Evolutionary conservation across 768 basidiomycete genomes (phyloP).

Genomic region (Lactarius tabidus): DNA sequence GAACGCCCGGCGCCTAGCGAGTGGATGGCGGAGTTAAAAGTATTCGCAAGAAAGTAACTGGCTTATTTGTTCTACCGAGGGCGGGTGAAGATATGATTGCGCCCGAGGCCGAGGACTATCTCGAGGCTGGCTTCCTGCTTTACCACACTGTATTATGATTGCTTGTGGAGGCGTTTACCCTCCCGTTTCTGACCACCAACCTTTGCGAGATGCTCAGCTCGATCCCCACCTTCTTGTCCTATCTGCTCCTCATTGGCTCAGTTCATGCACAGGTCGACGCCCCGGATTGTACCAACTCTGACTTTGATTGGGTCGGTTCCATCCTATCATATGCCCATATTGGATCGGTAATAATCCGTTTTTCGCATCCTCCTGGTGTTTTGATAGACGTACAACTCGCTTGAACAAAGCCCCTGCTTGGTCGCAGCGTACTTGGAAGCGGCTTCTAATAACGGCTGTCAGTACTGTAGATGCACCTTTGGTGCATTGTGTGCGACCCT

Average conservation of each 20-base stretch:
- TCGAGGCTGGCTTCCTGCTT: no score
- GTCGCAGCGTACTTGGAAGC: conserved; percentile 6
- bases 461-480: not conserved
- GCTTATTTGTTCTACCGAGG: no score
- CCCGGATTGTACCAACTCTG: not conserved
- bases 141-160: no score
- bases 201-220: not conserved
- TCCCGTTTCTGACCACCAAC: not conserved
- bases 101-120: no score
- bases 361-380: not conserved
- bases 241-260: not conserved
- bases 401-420: conserved; percentile 15
- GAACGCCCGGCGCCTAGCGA: no score
- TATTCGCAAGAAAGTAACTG: no score
- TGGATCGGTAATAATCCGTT: not conserved
- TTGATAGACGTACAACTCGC: conserved; percentile 16
- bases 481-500: not conserved
- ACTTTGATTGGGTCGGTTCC: conserved; percentile 17
- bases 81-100: no score
- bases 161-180: no score
- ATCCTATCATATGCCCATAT: not conserved
- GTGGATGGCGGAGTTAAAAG: no score
- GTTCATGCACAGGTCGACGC: conserved; percentile 6
- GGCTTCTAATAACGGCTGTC: conserved; percentile 15
- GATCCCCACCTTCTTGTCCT: not conserved